A percentile compares a stretch with the other conserved stretches of the same genome.
Evolutionary conservation across 2,329 filamentous ascomycete genomes (phyloP).

Genomic region (Sclerotinia minor): DNA sequence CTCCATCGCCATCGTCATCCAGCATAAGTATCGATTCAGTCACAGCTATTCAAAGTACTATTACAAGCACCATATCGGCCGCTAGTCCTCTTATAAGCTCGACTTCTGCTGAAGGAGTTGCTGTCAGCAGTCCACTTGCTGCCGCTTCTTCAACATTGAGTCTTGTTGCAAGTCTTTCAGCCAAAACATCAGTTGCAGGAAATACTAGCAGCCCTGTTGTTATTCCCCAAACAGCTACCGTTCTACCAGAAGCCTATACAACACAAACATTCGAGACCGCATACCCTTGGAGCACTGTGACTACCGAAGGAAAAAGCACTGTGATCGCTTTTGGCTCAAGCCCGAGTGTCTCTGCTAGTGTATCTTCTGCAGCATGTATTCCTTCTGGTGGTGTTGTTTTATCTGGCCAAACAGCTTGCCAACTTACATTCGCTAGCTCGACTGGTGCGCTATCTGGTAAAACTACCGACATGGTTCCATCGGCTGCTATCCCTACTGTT

Average conservation of each 20-base stretch:
- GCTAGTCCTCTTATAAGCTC: background rate
- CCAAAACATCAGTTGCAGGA: background rate
- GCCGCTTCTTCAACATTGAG: background rate
- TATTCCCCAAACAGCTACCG: background rate
- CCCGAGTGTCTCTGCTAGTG: conserved; percentile 4
- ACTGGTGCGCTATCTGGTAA: background rate
- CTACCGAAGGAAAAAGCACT: conserved; percentile 9
- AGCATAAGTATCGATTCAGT: background rate
- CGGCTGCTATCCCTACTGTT: background rate
- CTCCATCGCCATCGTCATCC: background rate
- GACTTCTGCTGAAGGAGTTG: conserved; percentile 3
- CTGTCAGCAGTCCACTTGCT: conserved; percentile 6
- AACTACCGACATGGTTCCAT: background rate
- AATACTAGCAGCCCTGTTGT: conserved; percentile 5
- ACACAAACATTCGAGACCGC: background rate
- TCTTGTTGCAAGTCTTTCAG: conserved; percentile 4
- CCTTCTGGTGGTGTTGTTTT: background rate
- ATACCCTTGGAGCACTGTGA: conserved; percentile 17
- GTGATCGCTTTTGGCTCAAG: background rate
- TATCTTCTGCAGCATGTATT: conserved; percentile 3
- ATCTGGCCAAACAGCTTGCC: conserved; percentile 3
- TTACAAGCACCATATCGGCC: background rate
- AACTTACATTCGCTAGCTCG: background rate
- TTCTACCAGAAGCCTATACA: conserved; percentile 14
- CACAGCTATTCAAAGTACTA: background rate